Percentiles rank a stretch among this genome's conserved stretches.
phyloP scores from a whole-genome alignment of 148 eudicot species.

The Rhododendron simsii region DNA sequence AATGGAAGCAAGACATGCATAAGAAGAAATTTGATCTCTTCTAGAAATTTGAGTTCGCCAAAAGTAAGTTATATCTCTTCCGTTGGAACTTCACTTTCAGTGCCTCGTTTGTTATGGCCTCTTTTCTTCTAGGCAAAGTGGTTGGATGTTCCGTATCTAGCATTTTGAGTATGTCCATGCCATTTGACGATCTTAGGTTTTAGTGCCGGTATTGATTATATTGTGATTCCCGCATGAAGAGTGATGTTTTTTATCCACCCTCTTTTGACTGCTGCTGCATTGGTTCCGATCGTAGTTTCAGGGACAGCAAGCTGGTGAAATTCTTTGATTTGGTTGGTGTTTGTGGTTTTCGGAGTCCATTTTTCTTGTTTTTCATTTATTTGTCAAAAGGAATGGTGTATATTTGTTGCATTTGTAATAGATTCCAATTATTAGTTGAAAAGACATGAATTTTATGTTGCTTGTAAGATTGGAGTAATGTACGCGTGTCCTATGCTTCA shows the following conservation, averaged over 20 bases:
- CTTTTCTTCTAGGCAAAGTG: slow-evolving; percentile 7
- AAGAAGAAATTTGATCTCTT: slow-evolving; percentile 91
- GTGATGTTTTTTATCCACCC: slow-evolving; percentile 16
- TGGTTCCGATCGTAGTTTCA: slow-evolving; percentile 9
- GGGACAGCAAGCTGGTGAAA: slow-evolving; percentile 21
- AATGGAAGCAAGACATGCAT: slow-evolving; percentile 97
- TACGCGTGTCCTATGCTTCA: not conserved
- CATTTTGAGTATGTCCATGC: not conserved
- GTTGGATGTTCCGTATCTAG: not conserved
- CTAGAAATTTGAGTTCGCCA: slow-evolving; percentile 23
- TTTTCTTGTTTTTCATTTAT: slow-evolving; percentile 1
- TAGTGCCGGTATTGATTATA: slow-evolving; percentile 14
- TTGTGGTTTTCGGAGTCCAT: slow-evolving; percentile 21
- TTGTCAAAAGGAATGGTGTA: slow-evolving; percentile 28
- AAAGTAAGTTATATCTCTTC: not conserved
- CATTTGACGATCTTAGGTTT: not conserved
- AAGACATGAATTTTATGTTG: not conserved
- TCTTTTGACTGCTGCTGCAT: slow-evolving; percentile 1
- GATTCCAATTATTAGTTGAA: slow-evolving; percentile 10
- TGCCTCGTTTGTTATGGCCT: not conserved
- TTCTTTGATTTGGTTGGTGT: slow-evolving; percentile 51
- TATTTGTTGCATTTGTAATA: slow-evolving; percentile 16
- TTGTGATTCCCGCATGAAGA: slow-evolving; percentile 16
- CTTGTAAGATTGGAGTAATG: not conserved
- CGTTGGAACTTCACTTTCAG: not conserved